Percentiles rank a stretch among this genome's conserved stretches.
These are phyloP conservation scores for Sclerospora graminicola DNA, from an alignment of 352 stramenopile genomes.

Conservation along the genomic window DNA sequence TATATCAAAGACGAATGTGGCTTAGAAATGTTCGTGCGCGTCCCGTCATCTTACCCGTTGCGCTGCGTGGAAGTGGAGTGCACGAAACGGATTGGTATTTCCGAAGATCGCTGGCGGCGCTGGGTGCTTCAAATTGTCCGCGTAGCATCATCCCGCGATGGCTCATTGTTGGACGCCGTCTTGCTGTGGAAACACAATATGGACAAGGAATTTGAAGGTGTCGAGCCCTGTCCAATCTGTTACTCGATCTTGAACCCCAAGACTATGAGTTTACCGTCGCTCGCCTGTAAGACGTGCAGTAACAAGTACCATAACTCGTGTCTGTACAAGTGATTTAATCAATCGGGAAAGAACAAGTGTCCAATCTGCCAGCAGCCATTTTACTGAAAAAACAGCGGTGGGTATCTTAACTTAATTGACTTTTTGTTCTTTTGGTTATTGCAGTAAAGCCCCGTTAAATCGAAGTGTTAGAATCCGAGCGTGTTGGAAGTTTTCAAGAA, in stretches of 20 bases:
- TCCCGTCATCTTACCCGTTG: constrained; percentile 84
- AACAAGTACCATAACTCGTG: constrained; percentile 92
- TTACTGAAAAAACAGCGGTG: constrained; percentile 21
- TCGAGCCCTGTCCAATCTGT: constrained; percentile 89
- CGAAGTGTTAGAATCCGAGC: constrained; percentile 60
- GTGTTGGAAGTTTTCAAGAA: constrained; percentile 17
- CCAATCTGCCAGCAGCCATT: constrained; percentile 89
- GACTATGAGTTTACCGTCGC: constrained; percentile 80
- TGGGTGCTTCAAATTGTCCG: constrained; percentile 91
- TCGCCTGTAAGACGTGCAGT: constrained; percentile 86
- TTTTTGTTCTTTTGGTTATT: no score
- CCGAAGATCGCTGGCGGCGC: constrained; percentile 84
- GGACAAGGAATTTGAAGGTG: constrained; percentile 88
- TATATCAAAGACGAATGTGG: constrained; percentile 91
- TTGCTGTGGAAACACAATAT: constrained; percentile 89
- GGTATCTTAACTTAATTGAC: no score
- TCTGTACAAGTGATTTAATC: constrained; percentile 92
- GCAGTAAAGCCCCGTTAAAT: constrained; percentile 57
- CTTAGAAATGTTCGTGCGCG: constrained; percentile 85
- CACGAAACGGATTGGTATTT: constrained; percentile 85
- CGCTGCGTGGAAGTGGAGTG: constrained; percentile 88
- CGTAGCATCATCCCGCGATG: constrained; percentile 81
- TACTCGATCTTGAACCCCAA: constrained; percentile 89
- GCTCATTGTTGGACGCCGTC: constrained; percentile 86
- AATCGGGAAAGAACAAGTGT: constrained; percentile 90